phyloP scores from a whole-genome alignment of 441 rosid species.

The Cnidoscolus chayamansa region DNA sequence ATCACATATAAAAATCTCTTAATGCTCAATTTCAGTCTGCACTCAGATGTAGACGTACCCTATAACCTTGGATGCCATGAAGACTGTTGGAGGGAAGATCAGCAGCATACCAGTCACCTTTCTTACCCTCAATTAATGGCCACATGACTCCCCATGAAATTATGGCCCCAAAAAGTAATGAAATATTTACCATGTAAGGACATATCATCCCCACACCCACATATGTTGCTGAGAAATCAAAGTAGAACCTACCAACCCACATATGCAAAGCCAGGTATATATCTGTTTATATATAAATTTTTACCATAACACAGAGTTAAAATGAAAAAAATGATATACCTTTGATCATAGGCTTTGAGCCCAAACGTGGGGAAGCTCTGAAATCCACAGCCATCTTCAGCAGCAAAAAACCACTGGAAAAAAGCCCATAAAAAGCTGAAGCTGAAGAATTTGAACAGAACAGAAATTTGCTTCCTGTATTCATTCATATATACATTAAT shows the following conservation, averaged over 20 bases:
- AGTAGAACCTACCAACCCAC: slow-evolving; percentile 54
- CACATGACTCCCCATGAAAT: slow-evolving; percentile 88
- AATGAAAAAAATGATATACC: slow-evolving; percentile 22
- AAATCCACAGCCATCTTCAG: slow-evolving; percentile 70
- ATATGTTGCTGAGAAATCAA: slow-evolving; percentile 85
- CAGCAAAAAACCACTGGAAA: slow-evolving; percentile 85
- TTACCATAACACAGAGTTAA: too few species aligned
- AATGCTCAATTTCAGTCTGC: too few species aligned
- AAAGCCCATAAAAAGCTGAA: slow-evolving; percentile 64
- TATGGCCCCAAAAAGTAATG: slow-evolving; percentile 73
- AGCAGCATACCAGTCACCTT: slow-evolving; percentile 68
- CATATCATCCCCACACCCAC: slow-evolving; percentile 96
- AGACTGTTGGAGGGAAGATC: slow-evolving; percentile 44
- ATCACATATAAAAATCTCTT: too few species aligned
- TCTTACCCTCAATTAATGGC: slow-evolving; percentile 60
- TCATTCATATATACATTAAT: too few species aligned
- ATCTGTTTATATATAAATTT: too few species aligned
- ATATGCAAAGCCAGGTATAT: too few species aligned
- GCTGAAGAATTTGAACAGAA: slow-evolving; percentile 54
- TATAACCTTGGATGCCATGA: slow-evolving; percentile 75
- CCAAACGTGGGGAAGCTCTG: slow-evolving; percentile 73
- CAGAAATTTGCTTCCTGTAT: slow-evolving; percentile 67
- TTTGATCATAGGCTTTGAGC: slow-evolving; percentile 53
- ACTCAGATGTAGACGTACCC: slow-evolving; percentile 27
- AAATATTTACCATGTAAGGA: slow-evolving; percentile 74